A percentile compares a stretch with the other conserved stretches of the same genome.
These are phyloP conservation scores for Lasiodiplodia sp. DNA, from an alignment of 2,329 filamentous ascomycete species.

Conservation along the genomic window DNA sequence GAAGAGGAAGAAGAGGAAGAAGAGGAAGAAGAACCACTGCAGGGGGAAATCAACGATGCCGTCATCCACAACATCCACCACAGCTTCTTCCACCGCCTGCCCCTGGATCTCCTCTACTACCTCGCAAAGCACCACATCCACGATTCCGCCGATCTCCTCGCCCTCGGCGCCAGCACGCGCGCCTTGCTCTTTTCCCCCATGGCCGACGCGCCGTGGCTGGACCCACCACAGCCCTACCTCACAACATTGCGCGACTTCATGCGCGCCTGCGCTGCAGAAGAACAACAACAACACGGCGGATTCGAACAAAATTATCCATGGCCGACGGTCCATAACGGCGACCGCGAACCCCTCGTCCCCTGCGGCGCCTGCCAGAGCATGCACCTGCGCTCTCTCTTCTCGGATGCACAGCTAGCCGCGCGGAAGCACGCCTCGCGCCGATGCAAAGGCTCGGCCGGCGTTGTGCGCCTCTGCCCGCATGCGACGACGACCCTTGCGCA, in stretches of 20 bases:
- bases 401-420: not conserved
- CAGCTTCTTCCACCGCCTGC: constrained; percentile 9
- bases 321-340: not conserved
- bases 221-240: accelerated
- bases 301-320: too few relatives aligned
- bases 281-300: not conserved
- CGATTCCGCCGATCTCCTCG: not conserved
- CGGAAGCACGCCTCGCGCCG: not conserved
- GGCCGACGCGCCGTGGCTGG: not conserved
- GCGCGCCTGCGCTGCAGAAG: not conserved
- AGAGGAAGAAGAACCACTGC: too few relatives aligned
- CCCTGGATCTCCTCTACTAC: not conserved
- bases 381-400: not conserved
- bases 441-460: not conserved
- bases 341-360: not conserved
- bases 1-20: too few relatives aligned
- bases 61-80: not conserved
- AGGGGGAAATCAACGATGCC: too few relatives aligned
- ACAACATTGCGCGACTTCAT: not conserved
- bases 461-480: not conserved
- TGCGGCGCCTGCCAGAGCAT: not conserved
- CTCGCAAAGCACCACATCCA: not conserved
- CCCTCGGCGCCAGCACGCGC: not conserved
- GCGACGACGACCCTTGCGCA: not conserved
- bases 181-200: not conserved